Evolutionary conservation across 1,284 basidiomycete genomes (phyloP).

Genomic region (Sporisorium reilianum): DNA sequence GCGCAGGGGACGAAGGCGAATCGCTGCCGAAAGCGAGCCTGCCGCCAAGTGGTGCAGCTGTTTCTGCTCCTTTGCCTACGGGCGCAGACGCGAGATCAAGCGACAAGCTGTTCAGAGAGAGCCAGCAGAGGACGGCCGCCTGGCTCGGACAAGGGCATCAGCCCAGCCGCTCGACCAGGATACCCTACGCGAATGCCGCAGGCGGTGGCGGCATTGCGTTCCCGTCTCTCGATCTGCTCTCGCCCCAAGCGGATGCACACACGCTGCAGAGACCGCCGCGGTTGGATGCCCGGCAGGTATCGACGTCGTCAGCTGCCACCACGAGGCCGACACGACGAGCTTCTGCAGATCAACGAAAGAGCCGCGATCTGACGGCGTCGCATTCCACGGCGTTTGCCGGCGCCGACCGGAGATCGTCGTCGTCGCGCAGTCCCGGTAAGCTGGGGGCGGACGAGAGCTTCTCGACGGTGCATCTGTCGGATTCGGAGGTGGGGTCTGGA

Average conservation of each 20-base stretch:
- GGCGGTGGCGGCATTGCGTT: constrained; percentile 33
- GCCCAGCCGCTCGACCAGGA: not conserved
- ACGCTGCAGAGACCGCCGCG: constrained; percentile 26
- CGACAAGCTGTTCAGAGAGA: constrained; percentile 23
- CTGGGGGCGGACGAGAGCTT: constrained; percentile 40
- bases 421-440: constrained; percentile 17
- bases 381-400: not conserved
- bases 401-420: constrained; percentile 3
- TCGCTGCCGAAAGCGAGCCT: not conserved
- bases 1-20: not conserved
- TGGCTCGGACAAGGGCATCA: constrained; percentile 37
- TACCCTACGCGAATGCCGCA: constrained; percentile 1
- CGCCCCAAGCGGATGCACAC: constrained; percentile 15
- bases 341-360: not conserved
- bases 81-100: not conserved
- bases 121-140: constrained; percentile 34
- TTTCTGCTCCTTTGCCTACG: not conserved
- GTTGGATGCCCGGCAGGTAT: constrained; percentile 30
- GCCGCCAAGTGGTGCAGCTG: not conserved
- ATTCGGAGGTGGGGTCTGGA: constrained; percentile 42
- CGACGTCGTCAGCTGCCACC: constrained; percentile 40
- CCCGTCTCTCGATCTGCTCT: constrained; percentile 43
- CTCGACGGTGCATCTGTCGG: constrained; percentile 39
- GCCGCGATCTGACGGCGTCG: constrained; percentile 17
- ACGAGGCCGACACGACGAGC: constrained; percentile 21